These are phyloP conservation scores for Epichloe sp. DNA, from an alignment of 2,329 filamentous ascomycete genomes.

Conservation along the genomic window DNA sequence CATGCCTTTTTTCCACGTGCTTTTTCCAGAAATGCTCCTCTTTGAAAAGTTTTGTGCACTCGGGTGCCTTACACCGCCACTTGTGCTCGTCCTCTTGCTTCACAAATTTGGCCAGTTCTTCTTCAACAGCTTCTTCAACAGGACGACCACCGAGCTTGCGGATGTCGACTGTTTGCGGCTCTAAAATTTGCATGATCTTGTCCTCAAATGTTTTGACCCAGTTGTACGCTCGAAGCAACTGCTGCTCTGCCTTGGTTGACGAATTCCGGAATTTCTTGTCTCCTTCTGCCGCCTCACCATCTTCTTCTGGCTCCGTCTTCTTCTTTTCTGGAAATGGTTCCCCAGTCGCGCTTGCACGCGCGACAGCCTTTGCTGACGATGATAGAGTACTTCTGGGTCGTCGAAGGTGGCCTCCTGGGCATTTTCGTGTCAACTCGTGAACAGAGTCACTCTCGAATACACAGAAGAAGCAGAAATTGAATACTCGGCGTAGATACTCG, in stretches of 20 bases:
- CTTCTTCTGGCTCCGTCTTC: conserved; percentile 51
- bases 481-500: conserved; percentile 90
- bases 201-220: conserved; percentile 99
- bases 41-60: conserved; percentile 95
- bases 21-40: conserved; percentile 96
- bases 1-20: conserved; percentile 90
- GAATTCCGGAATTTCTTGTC: conserved; percentile 63
- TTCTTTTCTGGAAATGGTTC: conserved; percentile 78
- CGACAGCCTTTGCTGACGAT: conserved; percentile 69
- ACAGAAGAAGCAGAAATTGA: conserved; percentile 99
- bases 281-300: conserved; percentile 34
- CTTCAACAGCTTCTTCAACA: conserved; percentile 71
- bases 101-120: conserved; percentile 75
- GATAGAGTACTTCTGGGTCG: conserved; percentile 79
- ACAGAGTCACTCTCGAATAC: conserved; percentile 97
- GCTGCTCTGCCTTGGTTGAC: conserved; percentile 70
- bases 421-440: conserved; percentile 90
- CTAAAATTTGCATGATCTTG: conserved; percentile 83
- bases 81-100: conserved; percentile 98
- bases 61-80: conserved; percentile 90
- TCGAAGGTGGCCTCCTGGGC: conserved; percentile 90
- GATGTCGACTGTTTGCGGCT: conserved; percentile 77
- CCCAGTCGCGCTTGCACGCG: conserved; percentile 69
- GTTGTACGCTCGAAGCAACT: conserved; percentile 88
- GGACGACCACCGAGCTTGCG: conserved; percentile 83